Evolutionary conservation across 331 rosid genomes (phyloP).

Genomic region (Pyrus hybrid): DNA sequence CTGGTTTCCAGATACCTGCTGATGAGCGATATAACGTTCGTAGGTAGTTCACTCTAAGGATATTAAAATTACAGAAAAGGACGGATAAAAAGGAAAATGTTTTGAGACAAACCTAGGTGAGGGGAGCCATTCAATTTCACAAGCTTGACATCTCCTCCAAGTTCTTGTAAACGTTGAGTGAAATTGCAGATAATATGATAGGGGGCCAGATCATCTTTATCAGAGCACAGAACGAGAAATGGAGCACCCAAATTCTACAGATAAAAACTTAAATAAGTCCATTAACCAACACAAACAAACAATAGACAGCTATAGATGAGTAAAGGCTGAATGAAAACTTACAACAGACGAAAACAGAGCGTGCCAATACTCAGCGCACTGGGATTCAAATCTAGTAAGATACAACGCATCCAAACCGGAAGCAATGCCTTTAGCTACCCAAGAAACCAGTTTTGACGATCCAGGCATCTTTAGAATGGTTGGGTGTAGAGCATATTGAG

Average conservation of each 20-base stretch:
- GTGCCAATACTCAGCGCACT: constrained; percentile 78
- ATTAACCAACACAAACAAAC: constrained; percentile 2
- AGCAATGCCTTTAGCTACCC: constrained; percentile 77
- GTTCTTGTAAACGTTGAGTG: constrained; percentile 50
- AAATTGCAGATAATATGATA: constrained; percentile 48
- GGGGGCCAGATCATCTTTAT: constrained; percentile 66
- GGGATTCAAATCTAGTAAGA: constrained; percentile 81
- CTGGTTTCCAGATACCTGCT: neutral
- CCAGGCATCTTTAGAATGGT: constrained; percentile 69
- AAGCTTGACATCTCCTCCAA: constrained; percentile 69
- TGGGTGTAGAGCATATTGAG: constrained; percentile 66
- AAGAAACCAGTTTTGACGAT: constrained; percentile 66
- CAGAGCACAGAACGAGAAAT: constrained; percentile 73
- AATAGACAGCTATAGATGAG: constrained; percentile 3
- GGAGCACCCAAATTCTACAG: constrained; percentile 77
- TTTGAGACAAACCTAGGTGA: constrained; percentile 64
- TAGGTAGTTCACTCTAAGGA: neutral
- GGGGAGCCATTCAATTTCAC: constrained; percentile 62
- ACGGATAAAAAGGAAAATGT: neutral
- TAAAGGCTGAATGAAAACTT: constrained; percentile 28
- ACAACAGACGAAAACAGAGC: constrained; percentile 78
- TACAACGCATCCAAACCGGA: constrained; percentile 87
- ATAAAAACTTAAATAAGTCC: neutral
- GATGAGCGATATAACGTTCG: neutral
- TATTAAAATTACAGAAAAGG: neutral